Base-by-base conservation (phyloP, 1,139 yeast genomes). In the Waltiozyma sp. region DNA sequence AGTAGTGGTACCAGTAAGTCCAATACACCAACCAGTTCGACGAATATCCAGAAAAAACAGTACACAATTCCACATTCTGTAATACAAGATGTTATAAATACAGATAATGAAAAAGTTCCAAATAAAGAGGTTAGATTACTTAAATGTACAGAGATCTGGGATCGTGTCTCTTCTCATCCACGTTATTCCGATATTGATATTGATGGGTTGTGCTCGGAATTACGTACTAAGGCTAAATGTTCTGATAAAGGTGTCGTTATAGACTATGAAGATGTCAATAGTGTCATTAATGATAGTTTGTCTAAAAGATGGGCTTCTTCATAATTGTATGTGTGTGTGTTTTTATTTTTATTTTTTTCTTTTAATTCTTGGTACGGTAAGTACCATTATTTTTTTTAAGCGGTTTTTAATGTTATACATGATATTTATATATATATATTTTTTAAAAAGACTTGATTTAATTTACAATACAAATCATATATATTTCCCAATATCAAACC, bases 101-200 rank as follows among this genome's bases (percentile, higher is more conserved):
- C 10, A 21, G 26, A 28, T 11, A 9, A 13, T 14, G 31, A 18
- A 51, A 60, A 4, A 54, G 36, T 77, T 3, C 83, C 84, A 33
- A 71, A 77, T 4, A 65, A 57, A 61, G 81, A 57, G 61, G 66
- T 61, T 40, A 68, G 62, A 55, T 59, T 69, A 52, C 62, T 86
- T 63, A 74, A 77, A 56, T 91, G 98, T 62, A 78, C 94, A 1
- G 96, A 88, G 54, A 83, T 89, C 19, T 91, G 98, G 98, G 97
- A 89, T 61, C 75, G 97, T 57, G 84, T 91, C 37, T 85, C 96
- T 3, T 67, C 94, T 15, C 96, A 91, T 69, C 97, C 98, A 33
- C 79, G 83, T 60, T 91, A 89, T 62, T 79, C 93, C 7, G 96
- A 89, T 48, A 70, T 91, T 45, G 97, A 91, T 62, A 88, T 91